Evolutionary conservation across 768 basidiomycete species (phyloP).

Genomic region (Piloderma croceum): DNA sequence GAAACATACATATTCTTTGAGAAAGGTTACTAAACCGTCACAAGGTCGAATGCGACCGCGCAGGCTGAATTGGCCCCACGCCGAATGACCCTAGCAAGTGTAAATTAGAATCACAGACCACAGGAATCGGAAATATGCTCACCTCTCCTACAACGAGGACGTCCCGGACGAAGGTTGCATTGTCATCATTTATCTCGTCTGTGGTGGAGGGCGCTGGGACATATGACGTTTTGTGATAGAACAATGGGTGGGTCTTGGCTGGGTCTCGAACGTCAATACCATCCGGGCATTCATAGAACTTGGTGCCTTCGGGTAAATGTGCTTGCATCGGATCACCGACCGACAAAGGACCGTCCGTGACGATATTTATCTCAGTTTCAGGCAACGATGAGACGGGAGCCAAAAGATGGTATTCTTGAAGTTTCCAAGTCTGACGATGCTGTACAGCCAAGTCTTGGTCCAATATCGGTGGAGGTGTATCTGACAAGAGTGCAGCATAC

Average conservation of each 20-base stretch:
- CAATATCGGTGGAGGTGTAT: constrained; percentile 58
- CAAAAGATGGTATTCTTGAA: constrained; percentile 68
- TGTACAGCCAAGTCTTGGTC: constrained; percentile 71
- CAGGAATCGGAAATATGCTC: constrained; percentile 7
- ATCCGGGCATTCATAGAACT: constrained; percentile 41
- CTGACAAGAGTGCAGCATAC: constrained; percentile 72
- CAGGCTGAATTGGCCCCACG: constrained; percentile 84
- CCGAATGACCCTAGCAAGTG: constrained; percentile 70
- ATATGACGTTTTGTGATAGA: constrained; percentile 24
- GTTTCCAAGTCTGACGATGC: constrained; percentile 87
- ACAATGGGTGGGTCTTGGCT: constrained; percentile 22
- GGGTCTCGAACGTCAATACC: constrained; percentile 47
- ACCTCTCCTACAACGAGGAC: constrained; percentile 76
- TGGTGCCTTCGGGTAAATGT: constrained; percentile 51
- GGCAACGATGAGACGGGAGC: constrained; percentile 12
- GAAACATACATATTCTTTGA: constrained; percentile 74
- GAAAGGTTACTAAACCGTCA: constrained; percentile 75
- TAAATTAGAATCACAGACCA: neutral
- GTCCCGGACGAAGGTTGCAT: constrained; percentile 39
- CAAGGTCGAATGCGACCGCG: constrained; percentile 73
- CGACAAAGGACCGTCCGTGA: too few relatives aligned
- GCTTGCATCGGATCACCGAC: constrained; percentile 60
- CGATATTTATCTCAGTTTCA: too few relatives aligned
- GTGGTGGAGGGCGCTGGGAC: constrained; percentile 27
- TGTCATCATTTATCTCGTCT: constrained; percentile 3